A percentile compares a stretch with the other conserved stretches of the same genome.
phyloP scores from a whole-genome alignment of 805 yeast genomes.

The Debaryomyces castellii region DNA sequence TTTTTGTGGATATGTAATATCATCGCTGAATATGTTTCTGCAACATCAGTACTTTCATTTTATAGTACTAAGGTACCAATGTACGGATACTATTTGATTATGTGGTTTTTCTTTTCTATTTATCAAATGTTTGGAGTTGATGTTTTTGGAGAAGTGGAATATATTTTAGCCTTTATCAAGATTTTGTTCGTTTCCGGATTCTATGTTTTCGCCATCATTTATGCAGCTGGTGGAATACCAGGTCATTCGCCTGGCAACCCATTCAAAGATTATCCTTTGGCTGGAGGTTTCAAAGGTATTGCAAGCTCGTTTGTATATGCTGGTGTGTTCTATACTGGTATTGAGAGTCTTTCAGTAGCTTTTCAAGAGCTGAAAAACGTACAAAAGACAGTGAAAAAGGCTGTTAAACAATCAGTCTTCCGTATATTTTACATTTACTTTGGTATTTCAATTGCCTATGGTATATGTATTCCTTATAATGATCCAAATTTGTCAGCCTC shows the following conservation, averaged over 20 bases:
- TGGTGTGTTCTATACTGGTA: constrained; percentile 29
- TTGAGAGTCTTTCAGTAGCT: constrained; percentile 5
- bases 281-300: constrained; percentile 27
- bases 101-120: constrained; percentile 44
- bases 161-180: constrained; percentile 22
- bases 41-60: constrained; percentile 1
- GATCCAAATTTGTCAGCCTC: constrained; percentile 6
- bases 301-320: constrained; percentile 49
- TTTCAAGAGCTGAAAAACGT: constrained; percentile 5
- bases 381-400: constrained; percentile 8
- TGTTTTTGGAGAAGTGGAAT: constrained; percentile 31
- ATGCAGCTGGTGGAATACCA: constrained; percentile 21
- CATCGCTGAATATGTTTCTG: constrained; percentile 3
- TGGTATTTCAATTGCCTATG: constrained; percentile 5
- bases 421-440: constrained; percentile 4
- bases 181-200: constrained; percentile 41
- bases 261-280: constrained; percentile 10
- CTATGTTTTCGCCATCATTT: constrained; percentile 14
- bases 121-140: constrained; percentile 29
- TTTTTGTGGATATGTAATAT: constrained; percentile 30
- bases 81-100: constrained; percentile 40
- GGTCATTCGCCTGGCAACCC: constrained; percentile 10
- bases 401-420: constrained; percentile 10
- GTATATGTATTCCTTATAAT: constrained; percentile 4
- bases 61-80: constrained; percentile 12